Conservation (phyloP, 805 yeast genomes). For the Pichia occidentalis region DNA sequence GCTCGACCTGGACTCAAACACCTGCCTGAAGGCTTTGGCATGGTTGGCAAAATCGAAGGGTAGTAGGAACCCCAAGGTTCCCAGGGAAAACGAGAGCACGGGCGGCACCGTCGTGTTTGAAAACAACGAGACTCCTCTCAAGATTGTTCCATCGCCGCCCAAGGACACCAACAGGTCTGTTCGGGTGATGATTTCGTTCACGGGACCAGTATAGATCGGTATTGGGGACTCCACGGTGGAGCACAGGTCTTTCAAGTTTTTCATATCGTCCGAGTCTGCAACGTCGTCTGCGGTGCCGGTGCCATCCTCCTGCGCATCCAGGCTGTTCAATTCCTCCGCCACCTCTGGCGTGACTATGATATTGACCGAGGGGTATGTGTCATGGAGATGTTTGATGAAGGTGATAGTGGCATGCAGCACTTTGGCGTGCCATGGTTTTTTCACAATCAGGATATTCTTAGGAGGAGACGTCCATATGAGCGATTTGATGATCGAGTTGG, state of each 20-base stretch:
- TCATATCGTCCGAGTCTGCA: neutral
- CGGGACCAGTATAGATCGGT: conserved; percentile 51
- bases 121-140: conserved; percentile 76
- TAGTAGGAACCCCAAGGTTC: conserved; percentile 81
- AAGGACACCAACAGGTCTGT: conserved; percentile 79
- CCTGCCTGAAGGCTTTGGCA: conserved; percentile 53
- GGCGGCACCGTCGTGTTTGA: conserved; percentile 77
- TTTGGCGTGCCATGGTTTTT: conserved; percentile 70
- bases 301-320: too few relatives aligned
- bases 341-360: conserved; percentile 72
- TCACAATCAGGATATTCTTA: conserved; percentile 70
- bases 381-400: conserved; percentile 56
- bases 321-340: conserved; percentile 62
- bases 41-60: conserved; percentile 76
- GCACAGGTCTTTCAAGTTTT: neutral
- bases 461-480: conserved; percentile 69
- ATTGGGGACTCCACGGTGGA: conserved; percentile 2
- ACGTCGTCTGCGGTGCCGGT: conserved; percentile 9
- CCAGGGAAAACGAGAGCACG: conserved; percentile 78
- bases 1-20: conserved; percentile 60
- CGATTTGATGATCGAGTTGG: conserved; percentile 55
- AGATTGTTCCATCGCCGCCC: conserved; percentile 96
- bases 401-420: conserved; percentile 62
- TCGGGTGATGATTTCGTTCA: conserved; percentile 49
- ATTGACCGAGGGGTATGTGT: conserved; percentile 61